phyloP scores from a whole-genome alignment of 2,329 filamentous ascomycete genomes.

The Fonsecaea nubica region DNA sequence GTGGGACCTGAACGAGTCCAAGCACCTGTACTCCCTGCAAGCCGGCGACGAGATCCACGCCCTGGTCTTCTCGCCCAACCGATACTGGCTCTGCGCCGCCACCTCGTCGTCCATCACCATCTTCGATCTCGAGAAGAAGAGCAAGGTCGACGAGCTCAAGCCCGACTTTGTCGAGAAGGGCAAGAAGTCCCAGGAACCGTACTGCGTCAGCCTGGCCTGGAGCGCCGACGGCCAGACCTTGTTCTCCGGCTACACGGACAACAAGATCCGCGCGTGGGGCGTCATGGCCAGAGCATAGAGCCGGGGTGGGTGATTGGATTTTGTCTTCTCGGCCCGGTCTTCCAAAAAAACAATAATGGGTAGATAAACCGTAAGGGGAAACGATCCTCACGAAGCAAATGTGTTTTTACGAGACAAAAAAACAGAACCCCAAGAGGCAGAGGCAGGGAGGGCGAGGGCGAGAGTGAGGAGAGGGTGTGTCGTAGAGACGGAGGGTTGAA shows the following conservation, averaged over 20 bases:
- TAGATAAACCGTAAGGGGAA: no score
- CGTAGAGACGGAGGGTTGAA: background rate
- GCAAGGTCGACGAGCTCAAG: constrained; percentile 83
- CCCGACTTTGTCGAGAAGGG: constrained; percentile 93
- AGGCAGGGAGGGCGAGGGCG: background rate
- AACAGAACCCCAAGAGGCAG: background rate
- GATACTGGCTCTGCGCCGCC: constrained; percentile 99
- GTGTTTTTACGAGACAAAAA: background rate
- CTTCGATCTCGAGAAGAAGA: constrained; percentile 99
- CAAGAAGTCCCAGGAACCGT: constrained; percentile 99
- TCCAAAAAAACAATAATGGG: no score
- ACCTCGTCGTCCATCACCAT: constrained; percentile 99
- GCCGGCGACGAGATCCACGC: constrained; percentile 99
- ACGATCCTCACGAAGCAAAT: background rate
- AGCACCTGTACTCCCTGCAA: constrained; percentile 99
- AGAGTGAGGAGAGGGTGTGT: background rate
- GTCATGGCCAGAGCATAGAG: constrained; percentile 89
- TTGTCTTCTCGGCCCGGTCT: no score
- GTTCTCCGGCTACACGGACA: constrained; percentile 99
- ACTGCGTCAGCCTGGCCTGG: constrained; percentile 98
- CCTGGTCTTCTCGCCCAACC: constrained; percentile 99
- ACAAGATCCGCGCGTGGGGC: constrained; percentile 97
- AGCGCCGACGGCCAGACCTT: constrained; percentile 97
- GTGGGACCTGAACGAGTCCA: constrained; percentile 99
- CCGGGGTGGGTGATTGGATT: no score